These are phyloP conservation scores for Penicillium expansum DNA, from an alignment of 2,329 filamentous ascomycete species.

Conservation along the genomic window DNA sequence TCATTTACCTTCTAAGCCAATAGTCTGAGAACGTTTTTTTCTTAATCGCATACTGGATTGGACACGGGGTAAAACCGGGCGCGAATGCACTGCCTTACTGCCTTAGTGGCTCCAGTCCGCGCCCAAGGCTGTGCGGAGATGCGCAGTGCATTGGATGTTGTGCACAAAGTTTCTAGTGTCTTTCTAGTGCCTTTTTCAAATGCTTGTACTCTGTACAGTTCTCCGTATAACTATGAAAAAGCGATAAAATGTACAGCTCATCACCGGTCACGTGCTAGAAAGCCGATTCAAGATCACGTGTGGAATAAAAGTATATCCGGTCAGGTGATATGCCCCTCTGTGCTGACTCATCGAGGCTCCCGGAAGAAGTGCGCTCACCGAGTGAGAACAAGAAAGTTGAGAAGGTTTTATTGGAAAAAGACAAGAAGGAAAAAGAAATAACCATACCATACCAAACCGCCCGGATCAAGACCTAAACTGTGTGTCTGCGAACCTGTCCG, in stretches of 20 bases:
- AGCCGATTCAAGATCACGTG: not conserved
- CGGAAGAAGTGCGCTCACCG: conserved; percentile 6
- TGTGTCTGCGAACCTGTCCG: not conserved
- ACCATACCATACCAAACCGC: not conserved
- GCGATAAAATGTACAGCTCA: not conserved
- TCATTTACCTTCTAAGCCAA: not conserved
- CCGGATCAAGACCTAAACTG: not conserved
- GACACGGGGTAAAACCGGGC: not conserved
- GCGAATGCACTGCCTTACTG: conserved; percentile 5
- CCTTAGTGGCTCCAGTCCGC: not conserved
- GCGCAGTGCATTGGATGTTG: not conserved
- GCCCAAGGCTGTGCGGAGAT: not conserved
- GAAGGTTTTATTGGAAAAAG: not conserved
- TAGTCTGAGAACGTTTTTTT: not conserved
- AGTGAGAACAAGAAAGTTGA: conserved; percentile 1
- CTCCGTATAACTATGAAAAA: not conserved
- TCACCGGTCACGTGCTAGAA: not conserved
- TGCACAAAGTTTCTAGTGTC: not conserved
- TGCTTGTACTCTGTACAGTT: not conserved
- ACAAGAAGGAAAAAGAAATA: not conserved
- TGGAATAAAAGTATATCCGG: accelerated
- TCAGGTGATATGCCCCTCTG: conserved; percentile 6
- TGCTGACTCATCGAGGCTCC: conserved; percentile 3
- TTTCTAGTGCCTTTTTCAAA: not conserved
- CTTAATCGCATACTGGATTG: not conserved